Percentiles rank a stretch among this genome's conserved stretches.
phyloP scores from a whole-genome alignment of 495 filamentous ascomycete genomes.

The Evernia prunastri region DNA sequence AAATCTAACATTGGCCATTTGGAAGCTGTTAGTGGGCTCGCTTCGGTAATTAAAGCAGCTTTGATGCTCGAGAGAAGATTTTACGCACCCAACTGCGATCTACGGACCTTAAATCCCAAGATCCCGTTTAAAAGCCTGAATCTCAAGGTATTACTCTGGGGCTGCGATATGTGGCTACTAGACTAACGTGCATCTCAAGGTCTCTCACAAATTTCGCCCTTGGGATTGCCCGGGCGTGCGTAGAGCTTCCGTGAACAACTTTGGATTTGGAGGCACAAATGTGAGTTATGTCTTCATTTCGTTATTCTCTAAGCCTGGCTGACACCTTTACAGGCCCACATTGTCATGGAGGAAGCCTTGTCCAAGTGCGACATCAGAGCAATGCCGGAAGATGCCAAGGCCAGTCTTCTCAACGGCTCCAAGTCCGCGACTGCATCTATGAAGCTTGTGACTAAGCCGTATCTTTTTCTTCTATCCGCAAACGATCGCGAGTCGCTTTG shows the following conservation, averaged over 20 bases:
- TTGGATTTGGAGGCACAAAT: conserved; percentile 56
- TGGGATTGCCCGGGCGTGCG: conserved; percentile 21
- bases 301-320: background rate
- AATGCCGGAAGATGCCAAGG: conserved; percentile 25
- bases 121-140: background rate
- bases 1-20: conserved; percentile 50
- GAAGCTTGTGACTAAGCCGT: background rate
- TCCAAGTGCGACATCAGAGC: background rate
- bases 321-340: background rate
- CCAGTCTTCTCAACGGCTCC: background rate
- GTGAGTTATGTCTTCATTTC: conserved; percentile 40
- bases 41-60: conserved; percentile 50
- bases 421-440: background rate
- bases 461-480: background rate
- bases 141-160: background rate
- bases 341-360: conserved; percentile 8
- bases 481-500: conserved; percentile 1
- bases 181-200: background rate
- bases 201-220: background rate
- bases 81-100: conserved; percentile 48
- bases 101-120: conserved; percentile 28
- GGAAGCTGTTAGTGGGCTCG: conserved; percentile 49
- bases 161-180: background rate
- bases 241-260: conserved; percentile 53
- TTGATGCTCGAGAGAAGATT: conserved; percentile 43